These are phyloP conservation scores for Penicillium lagena DNA, from an alignment of 495 filamentous ascomycete genomes.

Conservation along the genomic window DNA sequence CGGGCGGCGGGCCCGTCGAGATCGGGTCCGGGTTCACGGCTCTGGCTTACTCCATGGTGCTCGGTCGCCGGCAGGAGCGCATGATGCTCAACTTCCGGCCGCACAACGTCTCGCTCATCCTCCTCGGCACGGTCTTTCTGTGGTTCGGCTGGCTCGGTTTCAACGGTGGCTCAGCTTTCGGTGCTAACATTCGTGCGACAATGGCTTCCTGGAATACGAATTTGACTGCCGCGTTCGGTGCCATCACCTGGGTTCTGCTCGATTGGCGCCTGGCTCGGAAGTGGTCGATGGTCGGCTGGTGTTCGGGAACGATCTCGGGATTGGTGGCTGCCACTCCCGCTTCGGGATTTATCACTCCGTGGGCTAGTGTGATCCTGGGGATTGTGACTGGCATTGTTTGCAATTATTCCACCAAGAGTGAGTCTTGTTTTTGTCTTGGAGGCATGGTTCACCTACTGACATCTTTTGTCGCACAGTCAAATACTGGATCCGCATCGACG, in stretches of 20 bases:
- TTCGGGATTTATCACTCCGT: slow-evolving; percentile 81
- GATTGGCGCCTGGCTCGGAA: slow-evolving; percentile 94
- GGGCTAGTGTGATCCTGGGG: slow-evolving; percentile 81
- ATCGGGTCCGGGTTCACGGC: slow-evolving; percentile 91
- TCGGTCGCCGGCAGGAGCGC: slow-evolving; percentile 95
- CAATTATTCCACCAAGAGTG: slow-evolving; percentile 89
- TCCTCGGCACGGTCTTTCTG: slow-evolving; percentile 88
- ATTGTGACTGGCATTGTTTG: slow-evolving; percentile 77
- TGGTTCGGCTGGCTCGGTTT: slow-evolving; percentile 99
- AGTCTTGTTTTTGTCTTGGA: slow-evolving; percentile 11
- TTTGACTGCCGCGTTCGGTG: slow-evolving; percentile 81
- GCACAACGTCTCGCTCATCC: slow-evolving; percentile 97
- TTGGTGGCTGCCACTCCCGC: slow-evolving; percentile 89
- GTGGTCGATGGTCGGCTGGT: slow-evolving; percentile 99
- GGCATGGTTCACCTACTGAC: slow-evolving; percentile 1
- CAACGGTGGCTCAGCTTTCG: slow-evolving; percentile 96
- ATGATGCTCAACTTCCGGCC: slow-evolving; percentile 97
- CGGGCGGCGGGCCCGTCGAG: slow-evolving; percentile 95
- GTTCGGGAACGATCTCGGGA: slow-evolving; percentile 86
- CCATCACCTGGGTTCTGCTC: slow-evolving; percentile 84
- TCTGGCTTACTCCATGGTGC: slow-evolving; percentile 89
- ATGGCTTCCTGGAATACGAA: slow-evolving; percentile 99
- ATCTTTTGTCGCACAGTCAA: slow-evolving; percentile 56
- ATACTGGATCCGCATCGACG: slow-evolving; percentile 91
- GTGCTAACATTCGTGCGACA: slow-evolving; percentile 87